Percentiles rank a stretch among this genome's conserved stretches.
phyloP scores from a whole-genome alignment of 495 filamentous ascomycete species.

The Hyaloscypha bicolor region DNA sequence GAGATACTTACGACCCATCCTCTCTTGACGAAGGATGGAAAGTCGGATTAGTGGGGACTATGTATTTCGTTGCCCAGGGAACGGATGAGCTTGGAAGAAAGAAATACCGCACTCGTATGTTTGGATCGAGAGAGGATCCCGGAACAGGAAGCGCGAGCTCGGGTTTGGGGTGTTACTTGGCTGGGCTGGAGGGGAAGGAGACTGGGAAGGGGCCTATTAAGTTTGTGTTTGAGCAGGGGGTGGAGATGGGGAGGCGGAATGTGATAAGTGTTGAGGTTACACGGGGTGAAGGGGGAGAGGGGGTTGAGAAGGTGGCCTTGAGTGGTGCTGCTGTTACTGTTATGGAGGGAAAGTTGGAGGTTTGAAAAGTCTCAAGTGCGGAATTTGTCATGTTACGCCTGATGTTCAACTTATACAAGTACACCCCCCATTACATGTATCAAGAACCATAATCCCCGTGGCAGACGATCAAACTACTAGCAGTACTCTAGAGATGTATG shows the following conservation, averaged over 20 bases:
- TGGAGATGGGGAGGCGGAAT: conserved; percentile 77
- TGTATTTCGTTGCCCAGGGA: conserved; percentile 54
- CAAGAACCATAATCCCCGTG: too few relatives aligned
- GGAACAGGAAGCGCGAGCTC: conserved; percentile 68
- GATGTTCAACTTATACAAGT: too few relatives aligned
- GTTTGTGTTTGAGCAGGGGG: conserved; percentile 68
- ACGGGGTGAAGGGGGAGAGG: conserved; percentile 40
- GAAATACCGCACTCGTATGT: conserved; percentile 53
- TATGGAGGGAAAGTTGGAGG: conserved; percentile 50
- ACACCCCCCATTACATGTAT: too few relatives aligned
- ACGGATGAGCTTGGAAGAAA: conserved; percentile 34
- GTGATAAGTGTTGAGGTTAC: conserved; percentile 46
- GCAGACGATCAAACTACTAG: too few relatives aligned
- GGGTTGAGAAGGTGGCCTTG: conserved; percentile 53
- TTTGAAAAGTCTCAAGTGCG: not conserved
- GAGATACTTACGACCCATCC: conserved; percentile 2
- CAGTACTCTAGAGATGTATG: too few relatives aligned
- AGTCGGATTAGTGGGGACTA: conserved; percentile 52
- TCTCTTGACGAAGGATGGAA: conserved; percentile 61
- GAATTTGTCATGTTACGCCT: too few relatives aligned
- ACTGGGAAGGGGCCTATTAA: conserved; percentile 13
- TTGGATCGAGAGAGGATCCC: conserved; percentile 64
- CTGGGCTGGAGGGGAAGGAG: conserved; percentile 42
- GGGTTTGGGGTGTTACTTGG: conserved; percentile 58
- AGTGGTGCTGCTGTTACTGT: conserved; percentile 61